Evolutionary conservation across 495 filamentous ascomycete species (phyloP).

Genomic region (Astrothelium macrocarpum): DNA sequence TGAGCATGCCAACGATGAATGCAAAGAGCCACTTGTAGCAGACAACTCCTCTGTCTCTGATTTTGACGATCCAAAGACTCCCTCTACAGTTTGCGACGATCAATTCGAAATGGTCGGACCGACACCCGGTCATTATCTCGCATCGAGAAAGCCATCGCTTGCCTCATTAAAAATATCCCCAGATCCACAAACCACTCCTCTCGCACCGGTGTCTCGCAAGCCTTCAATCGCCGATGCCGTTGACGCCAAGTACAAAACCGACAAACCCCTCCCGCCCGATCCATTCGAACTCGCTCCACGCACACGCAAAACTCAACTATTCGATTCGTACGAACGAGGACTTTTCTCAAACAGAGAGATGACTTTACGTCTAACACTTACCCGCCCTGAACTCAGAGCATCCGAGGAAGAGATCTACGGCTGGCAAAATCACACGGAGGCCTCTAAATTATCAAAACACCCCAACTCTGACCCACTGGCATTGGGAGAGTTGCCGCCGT

Average conservation of each 20-base stretch:
- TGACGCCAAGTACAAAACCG: neutral
- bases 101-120: conserved; percentile 4
- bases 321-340: neutral
- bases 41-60: conserved; percentile 15
- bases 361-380: conserved; percentile 91
- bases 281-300: neutral
- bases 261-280: neutral
- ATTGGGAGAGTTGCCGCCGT: conserved; percentile 42
- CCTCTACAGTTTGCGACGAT: neutral
- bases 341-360: conserved; percentile 59
- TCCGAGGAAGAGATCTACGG: conserved; percentile 54
- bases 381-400: conserved; percentile 71
- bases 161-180: neutral
- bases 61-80: conserved; percentile 3
- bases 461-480: conserved; percentile 38
- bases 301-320: neutral
- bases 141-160: neutral
- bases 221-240: neutral
- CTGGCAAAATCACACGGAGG: conserved; percentile 29
- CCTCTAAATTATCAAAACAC: conserved; percentile 1
- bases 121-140: neutral
- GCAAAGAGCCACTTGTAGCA: neutral
- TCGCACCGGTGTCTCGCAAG: neutral
- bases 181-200: neutral
- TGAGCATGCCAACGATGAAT: neutral